Base-by-base conservation (phyloP, 805 yeast species). In the Sporopachydermia lactativora region DNA sequence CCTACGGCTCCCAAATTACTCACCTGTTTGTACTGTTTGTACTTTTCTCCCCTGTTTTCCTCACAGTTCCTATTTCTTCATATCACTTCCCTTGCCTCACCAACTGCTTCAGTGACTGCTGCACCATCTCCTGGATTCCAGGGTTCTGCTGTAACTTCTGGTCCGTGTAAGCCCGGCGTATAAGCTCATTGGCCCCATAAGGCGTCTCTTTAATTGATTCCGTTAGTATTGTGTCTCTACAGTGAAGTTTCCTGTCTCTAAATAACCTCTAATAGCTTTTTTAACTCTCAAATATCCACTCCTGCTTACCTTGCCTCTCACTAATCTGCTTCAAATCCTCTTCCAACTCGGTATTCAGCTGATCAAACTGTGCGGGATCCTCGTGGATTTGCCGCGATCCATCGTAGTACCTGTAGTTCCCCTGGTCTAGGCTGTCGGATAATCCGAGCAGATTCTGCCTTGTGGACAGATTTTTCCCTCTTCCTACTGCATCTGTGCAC, bases 271-370 rank as follows among this genome's bases (percentile, higher is more conserved):
- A n/a, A n/a, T n/a, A n/a, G n/a, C n/a, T n/a, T n/a, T n/a, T n/a
- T n/a, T n/a, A n/a, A n/a, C n/a, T n/a, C n/a, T n/a, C n/a, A n/a
- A n/a, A n/a, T n/a, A n/a, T n/a, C n/a, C n/a, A n/a, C n/a, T n/a
- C n/a, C 13, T 24, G n/a, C 31, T 24, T 24, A 24, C 31, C n/a
- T 8, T 24, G 31, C 31, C n/a, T 24, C 31, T 24, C 31, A 24
- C n/a, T 24, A 8, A 24, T 24, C n/a, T 24, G 31, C n/a, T 24
- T 24, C 31, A 24, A 24, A 24, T n/a, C n/a, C 8, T 24, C 31
- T n/a, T 24, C 31, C n/a, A 24, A 24, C n/a, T 24, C 31, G 31
- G 31, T n/a, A 24, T 24, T 24, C n/a, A 24, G 31, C n/a, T 24
- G 31, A n/a, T 24, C 31, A 24, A 24, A 24, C 31, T 24, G 31